Conservation (phyloP, 129 eudicot genomes). For the Lactuca saligna region DNA sequence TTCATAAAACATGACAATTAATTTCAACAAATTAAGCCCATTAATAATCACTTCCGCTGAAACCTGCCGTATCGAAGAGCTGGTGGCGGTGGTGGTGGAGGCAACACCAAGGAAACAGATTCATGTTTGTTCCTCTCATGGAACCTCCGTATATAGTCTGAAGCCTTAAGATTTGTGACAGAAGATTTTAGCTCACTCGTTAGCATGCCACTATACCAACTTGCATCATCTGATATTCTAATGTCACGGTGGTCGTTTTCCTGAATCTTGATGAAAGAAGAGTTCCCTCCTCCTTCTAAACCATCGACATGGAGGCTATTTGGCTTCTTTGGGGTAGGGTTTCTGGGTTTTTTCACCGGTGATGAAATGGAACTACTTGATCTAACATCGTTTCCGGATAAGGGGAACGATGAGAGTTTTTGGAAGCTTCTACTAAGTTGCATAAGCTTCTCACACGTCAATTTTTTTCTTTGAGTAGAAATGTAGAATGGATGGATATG, state of each 20-base stretch:
- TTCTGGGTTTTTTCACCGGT: background rate
- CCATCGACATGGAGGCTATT: background rate
- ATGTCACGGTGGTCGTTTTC: constrained; percentile 1
- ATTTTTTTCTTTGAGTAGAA: background rate
- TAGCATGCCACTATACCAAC: background rate
- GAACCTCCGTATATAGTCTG: constrained; percentile 34
- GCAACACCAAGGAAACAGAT: background rate
- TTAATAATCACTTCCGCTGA: background rate
- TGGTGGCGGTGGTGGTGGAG: constrained; percentile 13
- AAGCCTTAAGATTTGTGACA: constrained; percentile 27
- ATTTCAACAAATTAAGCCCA: background rate
- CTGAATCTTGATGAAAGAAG: constrained; percentile 23
- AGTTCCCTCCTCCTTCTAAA: constrained; percentile 19
- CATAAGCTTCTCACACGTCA: background rate
- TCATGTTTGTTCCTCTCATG: constrained; percentile 31
- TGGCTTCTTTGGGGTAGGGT: background rate
- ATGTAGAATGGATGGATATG: background rate
- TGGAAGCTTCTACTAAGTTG: constrained; percentile 1
- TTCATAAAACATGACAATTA: background rate
- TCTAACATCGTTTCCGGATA: background rate
- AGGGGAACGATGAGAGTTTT: background rate
- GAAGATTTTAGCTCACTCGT: constrained; percentile 9
- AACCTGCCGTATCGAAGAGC: background rate
- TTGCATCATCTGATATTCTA: background rate
- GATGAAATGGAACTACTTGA: constrained; percentile 8